These are phyloP conservation scores for Scytalidium sp. DNA, from an alignment of 2,329 filamentous ascomycete genomes.

Conservation along the genomic window DNA sequence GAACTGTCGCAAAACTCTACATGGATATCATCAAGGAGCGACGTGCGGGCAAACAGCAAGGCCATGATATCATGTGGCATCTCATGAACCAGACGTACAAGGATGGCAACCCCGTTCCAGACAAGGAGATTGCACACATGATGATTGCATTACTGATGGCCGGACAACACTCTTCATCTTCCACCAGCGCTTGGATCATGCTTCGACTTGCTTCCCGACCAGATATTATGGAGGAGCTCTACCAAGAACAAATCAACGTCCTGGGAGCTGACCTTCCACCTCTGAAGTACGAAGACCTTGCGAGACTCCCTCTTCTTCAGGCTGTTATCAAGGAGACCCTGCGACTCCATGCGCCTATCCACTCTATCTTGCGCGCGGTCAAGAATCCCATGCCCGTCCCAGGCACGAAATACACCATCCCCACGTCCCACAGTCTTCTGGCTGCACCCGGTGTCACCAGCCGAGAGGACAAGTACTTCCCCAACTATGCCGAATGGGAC, in stretches of 20 bases:
- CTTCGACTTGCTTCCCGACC: constrained; percentile 76
- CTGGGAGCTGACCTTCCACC: constrained; percentile 73
- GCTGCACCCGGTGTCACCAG: constrained; percentile 82
- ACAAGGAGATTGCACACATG: constrained; percentile 85
- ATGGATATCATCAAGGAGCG: constrained; percentile 77
- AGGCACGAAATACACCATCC: constrained; percentile 79
- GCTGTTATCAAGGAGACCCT: constrained; percentile 90
- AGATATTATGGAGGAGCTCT: constrained; percentile 75
- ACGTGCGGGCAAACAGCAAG: constrained; percentile 45
- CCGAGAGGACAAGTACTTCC: constrained; percentile 71
- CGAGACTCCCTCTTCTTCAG: constrained; percentile 76
- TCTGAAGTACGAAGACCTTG: constrained; percentile 73
- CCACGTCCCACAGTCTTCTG: constrained; percentile 76
- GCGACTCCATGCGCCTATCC: constrained; percentile 86
- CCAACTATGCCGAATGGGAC: constrained; percentile 79
- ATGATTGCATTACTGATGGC: constrained; percentile 94
- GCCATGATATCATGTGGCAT: constrained; percentile 82
- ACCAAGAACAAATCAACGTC: constrained; percentile 73
- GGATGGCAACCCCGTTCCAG: constrained; percentile 73
- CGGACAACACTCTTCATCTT: constrained; percentile 85
- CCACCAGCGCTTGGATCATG: constrained; percentile 81
- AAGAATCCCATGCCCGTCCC: constrained; percentile 83
- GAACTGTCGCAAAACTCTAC: constrained; percentile 78
- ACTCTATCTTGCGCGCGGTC: constrained; percentile 91
- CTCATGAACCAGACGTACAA: constrained; percentile 86